phyloP scores from a whole-genome alignment of 1,284 basidiomycete species.

The Cryptococcus deneoformans region DNA sequence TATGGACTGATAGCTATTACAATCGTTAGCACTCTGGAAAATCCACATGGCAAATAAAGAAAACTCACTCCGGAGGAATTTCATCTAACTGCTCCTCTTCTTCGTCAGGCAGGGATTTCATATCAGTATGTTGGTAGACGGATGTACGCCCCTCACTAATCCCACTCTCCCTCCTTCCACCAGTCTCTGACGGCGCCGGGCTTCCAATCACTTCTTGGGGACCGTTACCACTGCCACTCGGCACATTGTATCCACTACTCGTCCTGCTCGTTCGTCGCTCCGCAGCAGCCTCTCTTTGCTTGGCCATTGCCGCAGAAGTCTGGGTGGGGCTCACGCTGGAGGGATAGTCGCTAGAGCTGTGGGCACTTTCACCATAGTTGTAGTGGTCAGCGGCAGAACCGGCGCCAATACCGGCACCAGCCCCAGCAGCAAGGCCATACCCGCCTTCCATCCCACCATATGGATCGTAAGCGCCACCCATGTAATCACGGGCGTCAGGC shows the following conservation, averaged over 20 bases:
- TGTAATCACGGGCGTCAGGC: slow-evolving; percentile 44
- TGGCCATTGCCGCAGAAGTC: slow-evolving; percentile 29
- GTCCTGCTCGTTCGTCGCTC: slow-evolving; percentile 22
- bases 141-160: slow-evolving; percentile 17
- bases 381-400: slow-evolving; percentile 7
- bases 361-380: slow-evolving; percentile 14
- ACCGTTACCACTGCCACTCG: slow-evolving; percentile 6
- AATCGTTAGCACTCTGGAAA: no score
- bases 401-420: slow-evolving; percentile 19
- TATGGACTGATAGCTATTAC: no score
- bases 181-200: slow-evolving; percentile 8
- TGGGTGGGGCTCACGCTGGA: slow-evolving; percentile 4
- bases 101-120: slow-evolving; percentile 22
- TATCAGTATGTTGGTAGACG: slow-evolving; percentile 42
- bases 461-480: slow-evolving; percentile 13
- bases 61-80: slow-evolving; percentile 44
- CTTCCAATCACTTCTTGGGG: slow-evolving; percentile 8
- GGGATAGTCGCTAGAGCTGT: slow-evolving; percentile 3
- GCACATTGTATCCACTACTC: slow-evolving; percentile 11
- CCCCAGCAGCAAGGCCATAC: slow-evolving; percentile 23
- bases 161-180: slow-evolving; percentile 22
- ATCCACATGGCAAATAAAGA: no score
- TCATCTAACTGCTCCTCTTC: slow-evolving; percentile 22
- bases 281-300: slow-evolving; percentile 34
- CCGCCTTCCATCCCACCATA: slow-evolving; percentile 27